phyloP scores from a whole-genome alignment of 352 stramenopile species.

The Pythium phragmiticola region DNA sequence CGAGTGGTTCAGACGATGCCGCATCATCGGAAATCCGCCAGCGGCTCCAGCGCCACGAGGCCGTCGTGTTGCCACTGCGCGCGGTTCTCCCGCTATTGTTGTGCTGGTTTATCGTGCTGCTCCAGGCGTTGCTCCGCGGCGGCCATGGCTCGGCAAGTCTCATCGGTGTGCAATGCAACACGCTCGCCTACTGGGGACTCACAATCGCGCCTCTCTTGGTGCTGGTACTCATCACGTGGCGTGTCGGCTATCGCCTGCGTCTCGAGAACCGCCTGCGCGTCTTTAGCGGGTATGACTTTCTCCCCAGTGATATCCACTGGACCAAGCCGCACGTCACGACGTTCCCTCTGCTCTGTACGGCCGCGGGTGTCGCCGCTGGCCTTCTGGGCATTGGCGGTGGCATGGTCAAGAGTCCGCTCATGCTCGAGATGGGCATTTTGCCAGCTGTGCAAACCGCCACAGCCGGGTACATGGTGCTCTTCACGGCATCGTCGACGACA shows the following conservation, averaged over 20 bases:
- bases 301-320: slow-evolving; percentile 94
- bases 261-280: slow-evolving; percentile 64
- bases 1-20: slow-evolving; percentile 35
- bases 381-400: slow-evolving; percentile 96
- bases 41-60: slow-evolving; percentile 45
- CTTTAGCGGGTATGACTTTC: slow-evolving; percentile 70
- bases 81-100: slow-evolving; percentile 58
- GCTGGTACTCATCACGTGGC: slow-evolving; percentile 23
- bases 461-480: slow-evolving; percentile 88
- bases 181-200: slow-evolving; percentile 89
- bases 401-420: slow-evolving; percentile 96
- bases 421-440: slow-evolving; percentile 97
- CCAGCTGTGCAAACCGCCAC: slow-evolving; percentile 89
- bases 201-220: slow-evolving; percentile 83
- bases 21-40: slow-evolving; percentile 34
- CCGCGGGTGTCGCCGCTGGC: slow-evolving; percentile 93
- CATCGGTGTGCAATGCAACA: slow-evolving; percentile 93
- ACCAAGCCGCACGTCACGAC: slow-evolving; percentile 79
- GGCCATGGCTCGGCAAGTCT: slow-evolving; percentile 67
- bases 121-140: slow-evolving; percentile 70
- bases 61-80: slow-evolving; percentile 45
- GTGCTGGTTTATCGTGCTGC: slow-evolving; percentile 68
- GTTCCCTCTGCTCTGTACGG: slow-evolving; percentile 91
- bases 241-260: slow-evolving; percentile 36
- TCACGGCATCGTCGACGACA: slow-evolving; percentile 93